Conservation (phyloP, 208 protist species). For the Leishmania major region DNA sequence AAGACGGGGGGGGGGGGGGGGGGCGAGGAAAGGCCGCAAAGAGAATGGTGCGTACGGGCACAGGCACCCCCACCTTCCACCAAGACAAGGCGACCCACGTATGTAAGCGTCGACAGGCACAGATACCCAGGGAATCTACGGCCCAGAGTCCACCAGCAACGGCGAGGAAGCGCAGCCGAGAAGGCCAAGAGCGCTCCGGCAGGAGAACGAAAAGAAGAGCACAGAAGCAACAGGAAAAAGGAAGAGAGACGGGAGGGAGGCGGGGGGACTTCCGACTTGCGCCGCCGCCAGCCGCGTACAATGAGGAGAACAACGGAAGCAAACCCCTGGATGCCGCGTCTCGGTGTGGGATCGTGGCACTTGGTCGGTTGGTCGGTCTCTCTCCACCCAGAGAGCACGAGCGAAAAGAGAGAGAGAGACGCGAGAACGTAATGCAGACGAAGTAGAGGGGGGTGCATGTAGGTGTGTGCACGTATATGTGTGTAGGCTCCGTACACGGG, state of each 20-base stretch:
- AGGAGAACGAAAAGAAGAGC: not conserved
- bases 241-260: not conserved
- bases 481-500: not conserved
- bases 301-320: no score
- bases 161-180: not conserved
- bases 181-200: not conserved
- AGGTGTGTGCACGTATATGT: not conserved
- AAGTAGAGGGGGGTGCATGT: not conserved
- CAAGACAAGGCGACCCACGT: not conserved
- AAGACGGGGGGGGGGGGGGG: no score
- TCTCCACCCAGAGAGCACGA: not conserved
- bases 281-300: no score
- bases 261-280: no score
- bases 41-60: not conserved
- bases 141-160: not conserved
- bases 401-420: not conserved
- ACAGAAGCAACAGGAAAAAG: not conserved
- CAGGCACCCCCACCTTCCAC: not conserved
- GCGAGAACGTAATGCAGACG: not conserved
- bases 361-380: no score
- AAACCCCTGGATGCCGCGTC: no score
- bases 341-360: no score
- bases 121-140: slow-evolving; percentile 12
- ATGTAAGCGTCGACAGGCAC: not conserved
- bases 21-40: not conserved